phyloP scores from a whole-genome alignment of 495 filamentous ascomycete genomes.

The Cladorrhinum samala region DNA sequence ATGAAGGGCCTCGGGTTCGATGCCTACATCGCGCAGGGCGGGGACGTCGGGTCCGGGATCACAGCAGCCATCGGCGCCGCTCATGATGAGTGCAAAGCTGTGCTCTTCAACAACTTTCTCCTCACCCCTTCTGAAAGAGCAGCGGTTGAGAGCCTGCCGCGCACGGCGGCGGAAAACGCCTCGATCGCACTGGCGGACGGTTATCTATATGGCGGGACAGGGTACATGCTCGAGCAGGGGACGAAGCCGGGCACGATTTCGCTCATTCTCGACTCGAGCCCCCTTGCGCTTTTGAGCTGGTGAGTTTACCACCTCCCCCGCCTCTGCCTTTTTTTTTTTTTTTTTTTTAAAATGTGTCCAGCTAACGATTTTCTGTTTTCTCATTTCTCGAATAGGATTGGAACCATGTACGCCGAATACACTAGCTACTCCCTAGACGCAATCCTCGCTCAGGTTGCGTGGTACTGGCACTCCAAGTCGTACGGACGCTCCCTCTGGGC shows the following conservation, averaged over 20 bases:
- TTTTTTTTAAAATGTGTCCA: no score
- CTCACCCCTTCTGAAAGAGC: slow-evolving; percentile 8
- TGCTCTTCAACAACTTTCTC: slow-evolving; percentile 32
- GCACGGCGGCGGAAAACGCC: slow-evolving; percentile 9
- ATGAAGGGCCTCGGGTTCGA: slow-evolving; percentile 56
- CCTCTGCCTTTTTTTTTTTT: no score
- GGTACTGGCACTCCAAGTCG: slow-evolving; percentile 62
- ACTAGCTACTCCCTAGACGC: slow-evolving; percentile 37
- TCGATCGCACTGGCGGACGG: slow-evolving; percentile 1
- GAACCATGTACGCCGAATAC: neutral
- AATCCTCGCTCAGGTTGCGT: slow-evolving; percentile 50
- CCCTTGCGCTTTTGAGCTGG: slow-evolving; percentile 60
- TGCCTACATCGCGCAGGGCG: slow-evolving; percentile 59
- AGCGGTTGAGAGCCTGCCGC: slow-evolving; percentile 7
- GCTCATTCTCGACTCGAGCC: slow-evolving; percentile 47
- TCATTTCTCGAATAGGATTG: slow-evolving; percentile 19
- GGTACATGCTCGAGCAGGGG: slow-evolving; percentile 53
- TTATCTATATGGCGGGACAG: slow-evolving; percentile 30
- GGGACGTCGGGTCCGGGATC: slow-evolving; percentile 58
- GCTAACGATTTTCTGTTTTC: no score
- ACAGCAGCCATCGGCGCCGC: slow-evolving; percentile 33
- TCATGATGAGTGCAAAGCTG: slow-evolving; percentile 35
- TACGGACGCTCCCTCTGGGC: slow-evolving; percentile 52
- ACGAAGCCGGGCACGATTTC: slow-evolving; percentile 56
- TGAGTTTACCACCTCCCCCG: no score